Evolutionary conservation across 768 basidiomycete species (phyloP), one percentile per base, ranked within the genome.

Genomic region (Suillus subaureus): DNA sequence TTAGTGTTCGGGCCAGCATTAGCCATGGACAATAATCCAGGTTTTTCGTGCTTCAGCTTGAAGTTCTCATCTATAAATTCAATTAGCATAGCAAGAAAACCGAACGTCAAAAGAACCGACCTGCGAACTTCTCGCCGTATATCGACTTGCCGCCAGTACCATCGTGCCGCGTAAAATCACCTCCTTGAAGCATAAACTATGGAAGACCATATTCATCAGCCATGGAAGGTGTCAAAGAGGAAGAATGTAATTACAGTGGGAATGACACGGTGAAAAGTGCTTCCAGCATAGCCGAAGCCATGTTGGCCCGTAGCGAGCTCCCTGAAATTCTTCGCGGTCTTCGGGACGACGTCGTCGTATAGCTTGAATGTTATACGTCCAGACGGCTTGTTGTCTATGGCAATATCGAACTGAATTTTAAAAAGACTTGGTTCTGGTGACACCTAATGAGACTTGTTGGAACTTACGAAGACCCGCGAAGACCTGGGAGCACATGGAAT

Each of bases 141-240:
- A 94, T 93, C 16, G 91, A 93, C 75, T 88, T 83, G n/a, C 92
- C 92, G 40, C 93, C 92, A 0, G 90, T 93, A 16, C 91, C 91
- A 67, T 93, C 86, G 68, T 85, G 82, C 12, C 78, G 73, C 37
- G 91, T 93, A 77, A 94, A 94, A 78, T 96, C 94, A 31, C 94
- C 94, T 31, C 92, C 94, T 75, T 94, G 93, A 55, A 91, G 76
- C 93, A 94, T 94, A 80, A 92, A 93, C 85, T 85, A 65, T 23
- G 21, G 7, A 31, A 49, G 33, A 15, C 47, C 13, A 9, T 16
- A n/a, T 42, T 26, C 33, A 23, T 63, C 58, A 33, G 64, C 47
- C 58, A 58, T 16, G n/a, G 16, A 13, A 28, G 57, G 33, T 49
- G 39, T 4, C 6, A 9, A 6, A 55, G 54, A 49, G 33, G 54